Percentiles rank a stretch among this genome's conserved stretches.
Evolutionary conservation across 306 rosid genomes (phyloP).

Genomic region (Quercus dentata): DNA sequence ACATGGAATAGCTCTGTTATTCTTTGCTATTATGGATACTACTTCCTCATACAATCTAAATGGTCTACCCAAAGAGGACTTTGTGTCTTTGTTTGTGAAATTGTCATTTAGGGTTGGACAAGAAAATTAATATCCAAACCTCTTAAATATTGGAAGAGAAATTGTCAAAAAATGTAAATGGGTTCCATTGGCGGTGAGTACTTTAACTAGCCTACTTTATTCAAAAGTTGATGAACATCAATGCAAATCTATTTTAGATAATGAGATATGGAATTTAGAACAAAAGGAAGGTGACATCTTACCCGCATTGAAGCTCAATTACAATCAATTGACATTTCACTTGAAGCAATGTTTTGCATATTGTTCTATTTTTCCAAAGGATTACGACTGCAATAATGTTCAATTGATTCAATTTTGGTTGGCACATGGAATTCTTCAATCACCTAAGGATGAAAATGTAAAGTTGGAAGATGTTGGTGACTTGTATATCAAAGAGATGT

Average conservation of each 20-base stretch:
- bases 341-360: slow-evolving; percentile 22
- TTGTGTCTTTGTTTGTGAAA: no score
- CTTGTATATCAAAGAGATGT: not conserved
- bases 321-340: slow-evolving; percentile 16
- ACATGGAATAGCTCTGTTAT: no score
- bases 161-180: no score
- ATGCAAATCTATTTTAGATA: not conserved
- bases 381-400: no score
- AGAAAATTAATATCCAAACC: no score
- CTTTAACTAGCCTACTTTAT: not conserved
- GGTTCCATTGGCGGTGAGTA: no score
- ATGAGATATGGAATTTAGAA: slow-evolving; percentile 19
- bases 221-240: not conserved
- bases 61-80: no score
- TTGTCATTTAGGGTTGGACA: no score
- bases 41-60: no score
- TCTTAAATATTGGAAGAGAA: no score
- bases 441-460: not conserved
- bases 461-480: not conserved
- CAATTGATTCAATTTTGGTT: slow-evolving; percentile 14
- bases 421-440: slow-evolving; percentile 22
- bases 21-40: no score
- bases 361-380: not conserved
- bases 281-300: not conserved
- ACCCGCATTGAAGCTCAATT: slow-evolving; percentile 15